Evolutionary conservation across 306 rosid species (phyloP).

Genomic region (Astragalus membranaceus): DNA sequence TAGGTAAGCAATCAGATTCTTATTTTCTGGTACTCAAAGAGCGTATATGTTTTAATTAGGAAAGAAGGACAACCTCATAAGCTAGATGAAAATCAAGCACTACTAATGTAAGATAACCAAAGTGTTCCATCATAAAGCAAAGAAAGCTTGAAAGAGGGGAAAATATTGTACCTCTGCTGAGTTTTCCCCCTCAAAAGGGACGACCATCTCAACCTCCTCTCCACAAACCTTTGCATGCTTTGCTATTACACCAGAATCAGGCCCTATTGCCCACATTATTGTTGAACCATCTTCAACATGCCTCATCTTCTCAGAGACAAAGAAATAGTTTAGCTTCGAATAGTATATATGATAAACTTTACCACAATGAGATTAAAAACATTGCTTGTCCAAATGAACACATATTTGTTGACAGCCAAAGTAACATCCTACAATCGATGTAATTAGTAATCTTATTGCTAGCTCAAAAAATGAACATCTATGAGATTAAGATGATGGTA

Average conservation of each 20-base stretch:
- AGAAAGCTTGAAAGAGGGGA: background rate
- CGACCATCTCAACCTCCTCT: slow-evolving; percentile 78
- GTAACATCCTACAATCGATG: background rate
- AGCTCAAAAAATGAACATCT: background rate
- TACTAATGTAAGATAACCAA: background rate
- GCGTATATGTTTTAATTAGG: background rate
- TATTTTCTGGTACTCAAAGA: background rate
- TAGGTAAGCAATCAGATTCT: background rate
- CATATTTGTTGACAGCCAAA: background rate
- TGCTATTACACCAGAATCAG: slow-evolving; percentile 71
- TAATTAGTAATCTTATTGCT: background rate
- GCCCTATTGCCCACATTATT: slow-evolving; percentile 88
- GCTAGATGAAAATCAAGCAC: background rate
- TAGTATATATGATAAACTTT: background rate
- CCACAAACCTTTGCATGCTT: slow-evolving; percentile 64
- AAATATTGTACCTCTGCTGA: slow-evolving; percentile 68
- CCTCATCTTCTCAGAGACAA: slow-evolving; percentile 52
- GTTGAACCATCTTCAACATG: slow-evolving; percentile 93
- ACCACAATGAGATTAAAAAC: background rate
- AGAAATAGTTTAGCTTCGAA: slow-evolving; percentile 16
- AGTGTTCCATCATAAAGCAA: slow-evolving; percentile 7
- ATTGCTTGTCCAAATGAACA: background rate
- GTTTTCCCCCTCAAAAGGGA: slow-evolving; percentile 84
- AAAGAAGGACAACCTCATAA: background rate
- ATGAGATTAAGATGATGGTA: slow-evolving; percentile 10